phyloP scores from a whole-genome alignment of 2,329 filamentous ascomycete genomes.

The Tolypocladium tundrense region DNA sequence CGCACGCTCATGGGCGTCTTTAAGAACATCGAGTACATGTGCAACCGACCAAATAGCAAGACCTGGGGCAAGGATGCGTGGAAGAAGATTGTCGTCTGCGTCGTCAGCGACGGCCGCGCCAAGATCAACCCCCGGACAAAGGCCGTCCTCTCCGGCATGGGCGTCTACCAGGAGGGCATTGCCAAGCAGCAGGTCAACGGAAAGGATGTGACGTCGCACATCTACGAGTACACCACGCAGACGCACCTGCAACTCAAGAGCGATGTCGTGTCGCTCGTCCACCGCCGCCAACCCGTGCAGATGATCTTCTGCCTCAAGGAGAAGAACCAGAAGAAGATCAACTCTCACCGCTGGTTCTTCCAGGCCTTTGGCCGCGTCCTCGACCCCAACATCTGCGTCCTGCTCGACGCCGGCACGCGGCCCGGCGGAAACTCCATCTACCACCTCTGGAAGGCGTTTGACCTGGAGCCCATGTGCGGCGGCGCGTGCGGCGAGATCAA shows the following conservation, averaged over 20 bases:
- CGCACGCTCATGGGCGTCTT: conserved; percentile 94
- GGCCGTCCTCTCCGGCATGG: conserved; percentile 82
- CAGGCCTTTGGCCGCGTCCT: conserved; percentile 87
- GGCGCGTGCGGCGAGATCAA: conserved; percentile 99
- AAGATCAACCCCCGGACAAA: conserved; percentile 93
- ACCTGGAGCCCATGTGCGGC: conserved; percentile 93
- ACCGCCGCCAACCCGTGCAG: conserved; percentile 83
- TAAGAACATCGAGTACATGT: conserved; percentile 99
- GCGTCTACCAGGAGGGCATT: conserved; percentile 96
- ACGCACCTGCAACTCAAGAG: conserved; percentile 85
- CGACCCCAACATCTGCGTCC: conserved; percentile 91
- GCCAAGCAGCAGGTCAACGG: conserved; percentile 96
- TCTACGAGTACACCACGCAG: conserved; percentile 91
- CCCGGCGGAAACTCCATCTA: conserved; percentile 94
- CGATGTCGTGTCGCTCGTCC: conserved; percentile 72
- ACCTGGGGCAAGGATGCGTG: conserved; percentile 98
- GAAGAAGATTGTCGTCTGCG: conserved; percentile 99
- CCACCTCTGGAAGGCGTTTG: conserved; percentile 96
- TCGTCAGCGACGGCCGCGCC: conserved; percentile 91
- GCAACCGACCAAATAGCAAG: conserved; percentile 82
- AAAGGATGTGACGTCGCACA: conserved; percentile 93
- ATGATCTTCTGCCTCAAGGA: conserved; percentile 98
- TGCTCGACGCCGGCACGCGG: conserved; percentile 91
- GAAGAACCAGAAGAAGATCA: conserved; percentile 99
- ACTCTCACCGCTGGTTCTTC: conserved; percentile 99